These are phyloP conservation scores for Exophiala calicioides DNA, from an alignment of 2,329 filamentous ascomycete genomes.

Conservation along the genomic window DNA sequence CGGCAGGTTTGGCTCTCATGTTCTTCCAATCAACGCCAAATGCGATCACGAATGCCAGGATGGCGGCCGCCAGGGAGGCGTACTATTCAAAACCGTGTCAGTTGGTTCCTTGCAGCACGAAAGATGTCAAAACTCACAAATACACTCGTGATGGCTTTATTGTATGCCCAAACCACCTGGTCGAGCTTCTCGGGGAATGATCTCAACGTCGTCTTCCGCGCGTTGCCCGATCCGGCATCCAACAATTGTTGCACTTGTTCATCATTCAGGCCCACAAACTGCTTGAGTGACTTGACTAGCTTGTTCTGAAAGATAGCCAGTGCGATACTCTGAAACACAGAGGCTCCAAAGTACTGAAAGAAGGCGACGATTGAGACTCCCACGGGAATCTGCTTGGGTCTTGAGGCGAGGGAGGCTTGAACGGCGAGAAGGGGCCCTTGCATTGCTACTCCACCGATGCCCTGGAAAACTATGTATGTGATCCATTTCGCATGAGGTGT, in stretches of 20 bases:
- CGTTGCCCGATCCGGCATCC: conserved; percentile 69
- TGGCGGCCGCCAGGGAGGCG: conserved; percentile 37
- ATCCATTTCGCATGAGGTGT: conserved; percentile 40
- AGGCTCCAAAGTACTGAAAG: conserved; percentile 40
- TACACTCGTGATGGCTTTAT: conserved; percentile 37
- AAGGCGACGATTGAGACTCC: conserved; percentile 42
- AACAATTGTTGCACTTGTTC: conserved; percentile 60
- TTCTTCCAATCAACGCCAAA: conserved; percentile 42
- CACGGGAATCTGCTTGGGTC: conserved; percentile 37
- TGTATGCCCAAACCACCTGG: conserved; percentile 54
- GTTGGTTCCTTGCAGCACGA: no score
- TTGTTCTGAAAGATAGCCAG: conserved; percentile 44
- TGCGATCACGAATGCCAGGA: conserved; percentile 35
- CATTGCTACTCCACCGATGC: conserved; percentile 41
- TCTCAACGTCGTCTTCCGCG: conserved; percentile 31
- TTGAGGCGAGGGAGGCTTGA: conserved; percentile 36
- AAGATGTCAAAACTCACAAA: conserved; percentile 32
- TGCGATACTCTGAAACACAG: conserved; percentile 40
- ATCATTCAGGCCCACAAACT: conserved; percentile 47
- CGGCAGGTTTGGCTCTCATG: conserved; percentile 29
- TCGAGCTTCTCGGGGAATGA: conserved; percentile 58
- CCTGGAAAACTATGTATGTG: conserved; percentile 42
- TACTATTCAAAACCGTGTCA: conserved; percentile 26
- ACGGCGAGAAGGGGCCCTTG: conserved; percentile 40
- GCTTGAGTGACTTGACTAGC: conserved; percentile 37